Conservation (phyloP, 257 asterid genomes). For the Gynochthodes officinalis region DNA sequence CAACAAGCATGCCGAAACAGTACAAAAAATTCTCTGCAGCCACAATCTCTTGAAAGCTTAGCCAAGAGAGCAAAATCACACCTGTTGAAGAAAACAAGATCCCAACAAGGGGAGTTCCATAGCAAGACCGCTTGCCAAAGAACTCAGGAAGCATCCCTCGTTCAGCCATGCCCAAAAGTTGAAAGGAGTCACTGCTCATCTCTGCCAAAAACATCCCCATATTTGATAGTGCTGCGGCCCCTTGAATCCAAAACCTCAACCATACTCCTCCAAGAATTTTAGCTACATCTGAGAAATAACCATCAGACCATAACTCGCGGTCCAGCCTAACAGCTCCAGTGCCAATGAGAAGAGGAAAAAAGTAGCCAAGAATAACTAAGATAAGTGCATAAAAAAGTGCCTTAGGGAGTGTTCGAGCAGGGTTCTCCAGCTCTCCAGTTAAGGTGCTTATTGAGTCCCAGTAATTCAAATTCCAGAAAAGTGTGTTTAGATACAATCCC, state of each 20-base stretch:
- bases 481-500: slow-evolving; percentile 54
- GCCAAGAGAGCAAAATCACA: slow-evolving; percentile 56
- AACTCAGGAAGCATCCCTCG: slow-evolving; percentile 57
- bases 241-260: slow-evolving; percentile 64
- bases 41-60: slow-evolving; percentile 73
- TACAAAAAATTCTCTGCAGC: slow-evolving; percentile 64
- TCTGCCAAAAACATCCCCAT: slow-evolving; percentile 78
- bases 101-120: slow-evolving; percentile 56
- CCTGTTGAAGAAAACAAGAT: slow-evolving; percentile 62
- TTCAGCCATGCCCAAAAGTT: slow-evolving; percentile 73
- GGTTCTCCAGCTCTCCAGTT: slow-evolving; percentile 62
- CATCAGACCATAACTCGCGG: slow-evolving; percentile 58
- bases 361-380: slow-evolving; percentile 45
- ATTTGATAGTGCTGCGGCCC: slow-evolving; percentile 63
- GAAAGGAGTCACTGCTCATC: slow-evolving; percentile 74
- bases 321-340: slow-evolving; percentile 55
- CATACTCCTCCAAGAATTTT: slow-evolving; percentile 61
- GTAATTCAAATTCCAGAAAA: slow-evolving; percentile 71
- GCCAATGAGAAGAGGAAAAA: slow-evolving; percentile 59
- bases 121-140: slow-evolving; percentile 45
- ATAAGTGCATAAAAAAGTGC: slow-evolving; percentile 60
- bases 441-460: slow-evolving; percentile 69
- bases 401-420: slow-evolving; percentile 54
- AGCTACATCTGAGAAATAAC: slow-evolving; percentile 62
- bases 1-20: slow-evolving; percentile 68